These are phyloP conservation scores for Yamadazyma buinensis DNA, from an alignment of 1,139 yeast genomes.

Conservation along the genomic window DNA sequence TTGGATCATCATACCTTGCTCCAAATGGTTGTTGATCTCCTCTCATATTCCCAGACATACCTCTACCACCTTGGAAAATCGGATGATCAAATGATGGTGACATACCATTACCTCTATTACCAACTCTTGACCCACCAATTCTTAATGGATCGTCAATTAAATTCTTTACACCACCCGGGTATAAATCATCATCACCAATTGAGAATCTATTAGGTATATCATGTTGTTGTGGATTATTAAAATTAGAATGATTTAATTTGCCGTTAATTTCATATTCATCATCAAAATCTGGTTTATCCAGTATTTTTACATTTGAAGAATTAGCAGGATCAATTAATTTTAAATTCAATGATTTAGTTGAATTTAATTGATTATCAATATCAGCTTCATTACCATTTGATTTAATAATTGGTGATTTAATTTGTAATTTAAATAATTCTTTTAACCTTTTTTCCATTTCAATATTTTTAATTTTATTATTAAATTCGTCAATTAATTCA, in stretches of 20 bases:
- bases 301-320: slow-evolving; percentile 6
- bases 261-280: slow-evolving; percentile 48
- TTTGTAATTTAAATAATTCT: slow-evolving; percentile 7
- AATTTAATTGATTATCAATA: neutral
- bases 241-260: slow-evolving; percentile 2
- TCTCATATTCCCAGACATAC: slow-evolving; percentile 15
- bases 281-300: slow-evolving; percentile 54
- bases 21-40: slow-evolving; percentile 35
- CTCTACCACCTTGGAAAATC: slow-evolving; percentile 26
- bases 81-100: slow-evolving; percentile 51
- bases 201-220: neutral
- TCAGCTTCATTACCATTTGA: no score
- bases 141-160: slow-evolving; percentile 14
- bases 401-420: slow-evolving; percentile 4
- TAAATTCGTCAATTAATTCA: slow-evolving; percentile 23
- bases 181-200: slow-evolving; percentile 49
- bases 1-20: slow-evolving; percentile 55
- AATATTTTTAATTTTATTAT: slow-evolving; percentile 13
- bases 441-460: slow-evolving; percentile 6
- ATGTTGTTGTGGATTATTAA: neutral
- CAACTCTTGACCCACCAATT: slow-evolving; percentile 6
- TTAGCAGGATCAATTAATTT: slow-evolving; percentile 10
- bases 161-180: slow-evolving; percentile 41
- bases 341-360: neutral
- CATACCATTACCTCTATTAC: slow-evolving; percentile 37